A percentile compares a stretch with the other conserved stretches of the same genome.
Evolutionary conservation across 305 asterid genomes (phyloP).

Genomic region (Solanum hybrid): DNA sequence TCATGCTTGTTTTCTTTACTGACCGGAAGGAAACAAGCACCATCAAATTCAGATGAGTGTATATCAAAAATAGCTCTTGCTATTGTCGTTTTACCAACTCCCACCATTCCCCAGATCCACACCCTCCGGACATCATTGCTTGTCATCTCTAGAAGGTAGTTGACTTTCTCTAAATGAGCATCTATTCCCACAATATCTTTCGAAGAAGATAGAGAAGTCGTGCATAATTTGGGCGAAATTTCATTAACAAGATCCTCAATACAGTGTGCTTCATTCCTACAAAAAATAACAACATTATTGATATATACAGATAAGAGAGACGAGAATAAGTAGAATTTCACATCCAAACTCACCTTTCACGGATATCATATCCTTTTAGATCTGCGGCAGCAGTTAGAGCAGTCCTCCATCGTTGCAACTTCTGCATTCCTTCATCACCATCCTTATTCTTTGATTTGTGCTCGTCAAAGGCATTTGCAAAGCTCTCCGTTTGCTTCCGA

Average conservation of each 20-base stretch:
- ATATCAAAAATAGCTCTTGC: not conserved
- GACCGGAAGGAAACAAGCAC: not conserved
- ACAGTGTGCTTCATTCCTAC: no score
- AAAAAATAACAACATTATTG: no score
- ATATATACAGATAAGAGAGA: no score
- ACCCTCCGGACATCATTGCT: not conserved
- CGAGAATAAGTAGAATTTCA: no score
- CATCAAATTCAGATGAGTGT: not conserved
- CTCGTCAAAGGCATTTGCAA: not conserved
- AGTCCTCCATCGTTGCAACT: not conserved
- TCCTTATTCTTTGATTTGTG: not conserved
- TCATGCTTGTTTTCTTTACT: not conserved
- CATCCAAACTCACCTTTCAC: no score
- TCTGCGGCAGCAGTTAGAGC: not conserved
- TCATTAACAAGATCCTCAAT: no score
- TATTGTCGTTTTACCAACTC: not conserved
- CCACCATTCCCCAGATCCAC: not conserved
- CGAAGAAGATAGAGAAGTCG: not conserved
- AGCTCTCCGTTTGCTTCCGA: rapidly evolving
- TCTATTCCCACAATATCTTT: not conserved
- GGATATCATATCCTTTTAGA: not conserved
- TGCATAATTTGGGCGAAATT: no score
- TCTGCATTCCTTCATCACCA: not conserved
- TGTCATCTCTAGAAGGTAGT: not conserved
- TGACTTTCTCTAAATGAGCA: not conserved